These are phyloP conservation scores for Suillus plorans DNA, from an alignment of 768 basidiomycete genomes.

Conservation along the genomic window DNA sequence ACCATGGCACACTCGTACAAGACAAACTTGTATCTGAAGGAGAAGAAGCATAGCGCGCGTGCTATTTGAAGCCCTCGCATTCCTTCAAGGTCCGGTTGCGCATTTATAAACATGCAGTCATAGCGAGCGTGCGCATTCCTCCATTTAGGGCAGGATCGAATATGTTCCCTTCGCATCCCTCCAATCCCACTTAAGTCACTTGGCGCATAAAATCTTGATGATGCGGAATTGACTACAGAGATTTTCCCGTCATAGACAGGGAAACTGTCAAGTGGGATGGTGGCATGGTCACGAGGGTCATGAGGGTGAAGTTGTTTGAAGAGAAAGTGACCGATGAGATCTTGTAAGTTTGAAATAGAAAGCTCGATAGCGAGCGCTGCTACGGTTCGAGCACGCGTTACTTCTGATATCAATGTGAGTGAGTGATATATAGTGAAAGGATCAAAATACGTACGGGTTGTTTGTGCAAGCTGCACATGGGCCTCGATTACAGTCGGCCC, in stretches of 20 bases:
- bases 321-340: neutral
- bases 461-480: neutral
- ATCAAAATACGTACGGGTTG: neutral
- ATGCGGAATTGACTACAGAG: neutral
- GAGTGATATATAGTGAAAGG: too few relatives aligned
- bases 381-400: neutral
- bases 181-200: neutral
- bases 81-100: neutral
- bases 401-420: neutral
- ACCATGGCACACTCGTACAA: conserved; percentile 7
- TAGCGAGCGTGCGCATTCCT: neutral
- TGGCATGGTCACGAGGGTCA: neutral
- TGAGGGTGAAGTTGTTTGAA: neutral
- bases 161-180: neutral
- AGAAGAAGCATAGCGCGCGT: conserved; percentile 7
- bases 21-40: neutral
- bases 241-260: neutral
- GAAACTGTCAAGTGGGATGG: neutral
- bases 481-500: too few relatives aligned
- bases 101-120: conserved; percentile 10
- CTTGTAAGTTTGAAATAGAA: neutral
- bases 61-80: conserved; percentile 7
- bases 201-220: neutral
- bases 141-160: neutral
- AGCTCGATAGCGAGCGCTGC: neutral